Evolutionary conservation across 2,329 filamentous ascomycete species (phyloP), one percentile per base, ranked within the genome.

Genomic region (Alternaria sp.): DNA sequence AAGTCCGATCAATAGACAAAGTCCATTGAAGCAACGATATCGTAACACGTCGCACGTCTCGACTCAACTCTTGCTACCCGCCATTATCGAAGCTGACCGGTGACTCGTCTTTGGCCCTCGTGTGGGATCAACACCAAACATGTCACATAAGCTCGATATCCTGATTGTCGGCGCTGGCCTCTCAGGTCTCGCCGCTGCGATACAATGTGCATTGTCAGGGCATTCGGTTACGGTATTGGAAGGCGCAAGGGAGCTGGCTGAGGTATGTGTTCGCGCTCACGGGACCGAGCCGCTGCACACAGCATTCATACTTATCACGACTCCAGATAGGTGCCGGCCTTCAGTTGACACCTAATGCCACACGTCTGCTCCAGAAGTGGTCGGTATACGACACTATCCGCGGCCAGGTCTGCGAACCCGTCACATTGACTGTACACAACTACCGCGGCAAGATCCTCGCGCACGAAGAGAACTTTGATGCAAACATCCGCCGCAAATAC

Each of bases 401-500:
- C 14, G 66, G 74, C 53, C 78, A 77, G 18, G 66, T 70, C 28
- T 72, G 67, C 54, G 80, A 82, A 56, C 87, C 87, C 0, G 80
- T 76, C 0, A 78, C 79, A 1, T 74, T 89, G 0, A 79, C 81
- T 2, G 83, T 89, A 6, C 82, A 84, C 58, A 80, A 85, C 20
- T 90, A 86, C 70, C 84, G 85, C 16, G 73, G 76, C 20, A 78
- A 79, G 57, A 48, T 84, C 0, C 75, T 88, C 1, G 84, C 84
- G 0, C 75, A 82, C 12, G 84, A 88, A 34, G 75, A 81, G 1
- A 66, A 80, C n/a, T 89, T 88, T 60, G 74, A 85, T 60, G 71
- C 79, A 22, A 84, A 85, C 22, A 87, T 88, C 57, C 81, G 82
- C 7, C 71, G 74, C 3, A 85, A 84, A 62, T 90, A 90, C 65